phyloP scores from a whole-genome alignment of 176 grass and related monocot genomes.

The Aegilops speltoides region DNA sequence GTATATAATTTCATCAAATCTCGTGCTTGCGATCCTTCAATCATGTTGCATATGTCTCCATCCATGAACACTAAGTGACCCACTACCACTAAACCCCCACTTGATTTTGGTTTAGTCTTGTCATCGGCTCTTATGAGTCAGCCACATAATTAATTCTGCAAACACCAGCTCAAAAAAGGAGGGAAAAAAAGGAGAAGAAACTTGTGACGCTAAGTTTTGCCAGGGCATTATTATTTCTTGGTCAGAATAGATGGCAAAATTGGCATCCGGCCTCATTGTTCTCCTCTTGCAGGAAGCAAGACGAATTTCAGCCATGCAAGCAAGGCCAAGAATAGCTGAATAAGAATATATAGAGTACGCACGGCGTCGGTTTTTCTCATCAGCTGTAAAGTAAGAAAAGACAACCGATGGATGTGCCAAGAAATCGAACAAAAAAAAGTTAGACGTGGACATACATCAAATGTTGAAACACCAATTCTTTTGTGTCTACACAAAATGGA shows the following conservation, averaged over 20 bases:
- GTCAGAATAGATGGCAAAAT: background rate
- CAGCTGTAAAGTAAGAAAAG: background rate
- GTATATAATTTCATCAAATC: background rate
- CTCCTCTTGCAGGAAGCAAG: conserved; percentile 12
- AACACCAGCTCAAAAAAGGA: no score
- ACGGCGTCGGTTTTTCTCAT: no score
- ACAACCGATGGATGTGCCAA: no score
- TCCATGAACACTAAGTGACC: background rate
- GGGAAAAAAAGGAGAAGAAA: background rate
- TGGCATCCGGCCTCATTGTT: background rate
- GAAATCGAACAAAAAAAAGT: background rate
- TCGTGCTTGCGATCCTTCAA: background rate
- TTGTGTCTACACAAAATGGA: background rate
- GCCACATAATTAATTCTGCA: no score
- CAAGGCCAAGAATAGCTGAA: conserved; percentile 5
- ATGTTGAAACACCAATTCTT: background rate
- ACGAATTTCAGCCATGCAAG: conserved; percentile 29
- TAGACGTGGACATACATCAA: background rate
- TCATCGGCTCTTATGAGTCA: background rate
- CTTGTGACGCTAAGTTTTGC: background rate
- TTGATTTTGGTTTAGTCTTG: background rate
- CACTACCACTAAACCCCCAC: background rate
- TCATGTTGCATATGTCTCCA: background rate
- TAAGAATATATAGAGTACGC: no score
- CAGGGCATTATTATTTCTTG: background rate